Evolutionary conservation across 2,329 filamentous ascomycete species (phyloP).

Genomic region (Diaporthe batatas): DNA sequence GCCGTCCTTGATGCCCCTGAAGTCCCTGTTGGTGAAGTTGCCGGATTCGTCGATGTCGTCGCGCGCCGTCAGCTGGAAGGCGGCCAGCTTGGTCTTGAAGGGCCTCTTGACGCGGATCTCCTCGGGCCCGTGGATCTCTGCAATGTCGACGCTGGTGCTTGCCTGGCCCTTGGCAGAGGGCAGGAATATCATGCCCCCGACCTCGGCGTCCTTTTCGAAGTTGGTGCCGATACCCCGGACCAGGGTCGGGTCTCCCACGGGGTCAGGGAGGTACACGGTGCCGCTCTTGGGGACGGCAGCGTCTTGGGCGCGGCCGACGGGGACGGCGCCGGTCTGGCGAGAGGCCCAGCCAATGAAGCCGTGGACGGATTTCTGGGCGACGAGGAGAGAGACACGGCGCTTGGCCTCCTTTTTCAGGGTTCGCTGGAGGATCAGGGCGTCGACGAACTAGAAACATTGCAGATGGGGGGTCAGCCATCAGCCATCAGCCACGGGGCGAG

Average conservation of each 20-base stretch:
- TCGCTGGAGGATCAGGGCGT: conserved; percentile 92
- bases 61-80: conserved; percentile 86
- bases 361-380: conserved; percentile 95
- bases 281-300: conserved; percentile 84
- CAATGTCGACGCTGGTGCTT: conserved; percentile 86
- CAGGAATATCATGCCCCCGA: conserved; percentile 87
- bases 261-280: conserved; percentile 89
- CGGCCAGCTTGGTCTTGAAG: conserved; percentile 81
- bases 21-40: conserved; percentile 68
- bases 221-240: conserved; percentile 84
- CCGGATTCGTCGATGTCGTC: conserved; percentile 78
- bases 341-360: conserved; percentile 93
- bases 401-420: conserved; percentile 88
- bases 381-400: conserved; percentile 90
- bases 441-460: conserved; percentile 78
- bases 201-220: conserved; percentile 81
- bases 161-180: conserved; percentile 84
- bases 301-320: conserved; percentile 94
- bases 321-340: conserved; percentile 86
- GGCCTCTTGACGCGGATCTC: conserved; percentile 89
- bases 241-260: conserved; percentile 84
- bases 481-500: conserved; percentile 1
- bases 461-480: conserved; percentile 23
- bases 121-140: conserved; percentile 82
- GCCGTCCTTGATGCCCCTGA: conserved; percentile 68